Percentiles rank a stretch among this genome's conserved stretches.
Evolutionary conservation across 257 asterid species (phyloP).

Genomic region (Thymus mandschuricus): DNA sequence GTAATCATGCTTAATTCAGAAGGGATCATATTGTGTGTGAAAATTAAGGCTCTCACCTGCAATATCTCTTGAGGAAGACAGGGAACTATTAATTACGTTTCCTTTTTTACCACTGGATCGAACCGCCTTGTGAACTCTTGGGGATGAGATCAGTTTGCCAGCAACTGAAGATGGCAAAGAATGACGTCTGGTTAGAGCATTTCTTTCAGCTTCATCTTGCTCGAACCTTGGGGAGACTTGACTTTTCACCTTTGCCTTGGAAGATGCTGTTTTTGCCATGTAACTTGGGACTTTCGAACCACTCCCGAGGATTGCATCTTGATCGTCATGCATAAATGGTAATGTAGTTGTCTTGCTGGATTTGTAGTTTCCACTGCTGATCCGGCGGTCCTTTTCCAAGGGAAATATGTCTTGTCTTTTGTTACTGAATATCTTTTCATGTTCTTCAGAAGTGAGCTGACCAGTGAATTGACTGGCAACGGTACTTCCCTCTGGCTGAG

Average conservation of each 20-base stretch:
- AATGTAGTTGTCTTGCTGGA: conserved; percentile 45
- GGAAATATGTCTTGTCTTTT: conserved; percentile 27
- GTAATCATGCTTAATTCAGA: not conserved
- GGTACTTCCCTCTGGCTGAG: not conserved
- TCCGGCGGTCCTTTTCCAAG: conserved; percentile 30
- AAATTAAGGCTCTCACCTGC: conserved; percentile 17
- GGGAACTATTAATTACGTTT: conserved; percentile 45
- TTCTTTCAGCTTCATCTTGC: conserved; percentile 45
- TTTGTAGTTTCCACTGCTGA: conserved; percentile 34
- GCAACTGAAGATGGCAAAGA: conserved; percentile 56
- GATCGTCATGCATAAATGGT: conserved; percentile 39
- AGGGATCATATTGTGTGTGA: not conserved
- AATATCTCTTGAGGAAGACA: conserved; percentile 52
- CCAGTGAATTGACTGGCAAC: conserved; percentile 18
- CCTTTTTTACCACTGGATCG: conserved; percentile 57
- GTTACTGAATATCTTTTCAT: conserved; percentile 17
- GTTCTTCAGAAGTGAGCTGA: conserved; percentile 16
- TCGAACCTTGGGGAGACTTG: conserved; percentile 54
- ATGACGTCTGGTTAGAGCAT: conserved; percentile 47
- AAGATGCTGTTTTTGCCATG: conserved; percentile 66
- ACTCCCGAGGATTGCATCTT: conserved; percentile 25
- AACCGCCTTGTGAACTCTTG: conserved; percentile 49
- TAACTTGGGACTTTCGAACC: conserved; percentile 54
- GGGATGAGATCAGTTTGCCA: conserved; percentile 52
- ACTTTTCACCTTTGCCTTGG: conserved; percentile 54